Evolutionary conservation across 352 stramenopile genomes (phyloP), one percentile per base, ranked within the genome.

Genomic region (Pythium phragmiticola): DNA sequence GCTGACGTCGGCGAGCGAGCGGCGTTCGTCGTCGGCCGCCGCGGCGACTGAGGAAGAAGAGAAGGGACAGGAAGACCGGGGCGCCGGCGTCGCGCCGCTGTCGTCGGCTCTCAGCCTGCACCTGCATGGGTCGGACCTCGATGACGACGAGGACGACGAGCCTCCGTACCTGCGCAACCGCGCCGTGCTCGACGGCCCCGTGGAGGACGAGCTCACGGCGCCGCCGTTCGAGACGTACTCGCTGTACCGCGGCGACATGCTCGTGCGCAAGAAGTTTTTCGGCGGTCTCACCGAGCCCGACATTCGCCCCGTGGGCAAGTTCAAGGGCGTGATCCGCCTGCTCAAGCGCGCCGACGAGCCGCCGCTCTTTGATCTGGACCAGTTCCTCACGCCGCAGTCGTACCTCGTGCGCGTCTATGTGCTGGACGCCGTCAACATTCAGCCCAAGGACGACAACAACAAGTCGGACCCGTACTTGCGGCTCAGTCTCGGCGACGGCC

Each of bases 241-340:
- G 14, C 70, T 97, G 14, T 91, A 84, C 68, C 79, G 77, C 30
- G 89, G 73, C 34, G 70, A 65, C 19, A 85, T 74, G 66, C 63
- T 76, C 7, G 66, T 75, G 60, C 71, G 66, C 37, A 72, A 66
- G 37, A 77, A 63, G 53, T 78, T 74, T 33, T 69, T 75, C 21
- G 65, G 66, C 17, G 68, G 76, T 14, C 51, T 69, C 0, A 66
- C 63, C 2, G 53, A 63, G 9, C 58, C 76, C 4, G 73, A 80
- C 2, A 87, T 84, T 47, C 78, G 75, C 1, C 41, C 74, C 0
- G 87, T 96, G 13, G 92, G 89, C 12, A 80, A 84, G 41, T 96
- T 98, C 60, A 98, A 98, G 71, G 90, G 88, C 23, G 72, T 97
- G 21, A 77, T 97, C 43, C 84, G 92, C 19, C 66, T 98, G 21